Evolutionary conservation across 1,284 basidiomycete species (phyloP), one percentile per base, ranked within the genome.

Genomic region (Cutaneotrichosporon daszewskae): DNA sequence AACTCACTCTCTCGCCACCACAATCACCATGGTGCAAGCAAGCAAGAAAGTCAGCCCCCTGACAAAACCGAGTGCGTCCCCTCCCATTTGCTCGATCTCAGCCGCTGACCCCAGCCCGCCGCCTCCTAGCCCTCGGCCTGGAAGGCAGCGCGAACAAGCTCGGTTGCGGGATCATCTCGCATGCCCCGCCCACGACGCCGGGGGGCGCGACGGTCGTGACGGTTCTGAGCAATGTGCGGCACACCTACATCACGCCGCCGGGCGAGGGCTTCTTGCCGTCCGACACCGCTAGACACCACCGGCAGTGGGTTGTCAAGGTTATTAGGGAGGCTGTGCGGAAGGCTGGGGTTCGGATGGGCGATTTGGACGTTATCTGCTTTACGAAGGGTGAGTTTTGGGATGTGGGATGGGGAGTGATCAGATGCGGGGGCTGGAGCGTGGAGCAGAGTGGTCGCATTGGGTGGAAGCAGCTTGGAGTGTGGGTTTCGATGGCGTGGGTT

Each of bases 81-180:
- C 6, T 6, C 10, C 7, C 13, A 12, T 17, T 16, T 13, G 10
- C 13, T 24, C 27, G 13, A 2, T 25, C 19, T 14, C 32, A 20
- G 4, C 4, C 18, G 13, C 49, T 41, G 28, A 46, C 28, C 0
- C 1, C 45, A 62, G 60, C 53, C 11, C 53, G 55, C 19, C 64
- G 61, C 11, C 59, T 68, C 17, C 53, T 75, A 25, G 73, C 72
- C 32, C 79, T 96, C 24, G 91, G 91, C 11, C 79, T 96, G 32
- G 91, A 95, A 71, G 91, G 91, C 16, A 91, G 87, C 18, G 95
- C 95, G 28, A 99, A 99, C 75, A 99, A 99, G 72, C 79, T 98
- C 26, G 95, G 95, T n/a, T 87, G 85, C 17, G 95, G 95, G 5
- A 77, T 98, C 37, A 89, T 98, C 69, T 81, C 82, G 47, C 94